Percentiles rank a stretch among this genome's conserved stretches.
Evolutionary conservation across 495 filamentous ascomycete species (phyloP).

Genomic region (Neurospora tetrasperma): DNA sequence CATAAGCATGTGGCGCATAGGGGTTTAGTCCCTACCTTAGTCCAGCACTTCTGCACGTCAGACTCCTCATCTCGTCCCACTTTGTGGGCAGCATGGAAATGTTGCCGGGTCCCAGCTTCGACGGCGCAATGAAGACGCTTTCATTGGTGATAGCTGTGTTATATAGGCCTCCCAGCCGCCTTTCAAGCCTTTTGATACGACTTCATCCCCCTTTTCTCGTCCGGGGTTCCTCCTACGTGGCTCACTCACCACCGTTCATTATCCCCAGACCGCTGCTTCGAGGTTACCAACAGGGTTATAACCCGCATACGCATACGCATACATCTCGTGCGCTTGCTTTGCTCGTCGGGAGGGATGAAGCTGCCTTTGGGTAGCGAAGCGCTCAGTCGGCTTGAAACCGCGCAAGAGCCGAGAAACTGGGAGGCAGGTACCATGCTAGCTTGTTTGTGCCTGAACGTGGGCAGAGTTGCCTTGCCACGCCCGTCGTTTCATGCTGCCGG

Average conservation of each 20-base stretch:
- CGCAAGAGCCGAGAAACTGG: not conserved
- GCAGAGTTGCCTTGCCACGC: not conserved
- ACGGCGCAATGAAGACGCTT: not conserved
- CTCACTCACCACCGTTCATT: not conserved
- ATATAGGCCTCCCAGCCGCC: not conserved
- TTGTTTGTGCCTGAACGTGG: not conserved
- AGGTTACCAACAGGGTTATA: not conserved
- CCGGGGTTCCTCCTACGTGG: not conserved
- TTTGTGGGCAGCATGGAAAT: not conserved
- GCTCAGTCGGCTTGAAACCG: not conserved
- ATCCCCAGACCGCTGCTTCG: not conserved
- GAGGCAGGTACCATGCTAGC: not conserved
- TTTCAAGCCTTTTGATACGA: not conserved
- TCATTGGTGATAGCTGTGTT: not conserved
- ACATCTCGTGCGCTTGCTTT: not conserved
- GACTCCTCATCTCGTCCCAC: not conserved
- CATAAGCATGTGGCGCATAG: not conserved
- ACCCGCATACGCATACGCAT: not conserved
- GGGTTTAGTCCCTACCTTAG: not conserved
- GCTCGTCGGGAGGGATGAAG: not conserved
- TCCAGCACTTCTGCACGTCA: not conserved
- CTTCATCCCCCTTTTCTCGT: not conserved
- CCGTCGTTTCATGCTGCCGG: not conserved
- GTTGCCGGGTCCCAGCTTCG: not conserved
- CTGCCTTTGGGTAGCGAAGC: not conserved